phyloP scores from a whole-genome alignment of 768 basidiomycete genomes.

The Suillus subluteus region DNA sequence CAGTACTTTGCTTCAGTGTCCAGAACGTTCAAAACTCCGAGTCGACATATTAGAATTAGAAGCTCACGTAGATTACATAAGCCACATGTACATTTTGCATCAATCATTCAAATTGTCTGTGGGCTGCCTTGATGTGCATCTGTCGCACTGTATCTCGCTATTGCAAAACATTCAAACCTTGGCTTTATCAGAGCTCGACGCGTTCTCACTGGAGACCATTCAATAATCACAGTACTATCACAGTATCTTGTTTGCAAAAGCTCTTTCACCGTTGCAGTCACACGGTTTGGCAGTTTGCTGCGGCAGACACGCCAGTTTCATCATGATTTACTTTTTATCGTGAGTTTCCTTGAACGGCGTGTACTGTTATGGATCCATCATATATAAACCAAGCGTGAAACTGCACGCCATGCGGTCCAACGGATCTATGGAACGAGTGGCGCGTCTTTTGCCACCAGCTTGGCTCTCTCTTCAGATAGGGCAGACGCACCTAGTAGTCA shows the following conservation, averaged over 20 bases:
- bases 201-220: neutral
- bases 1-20: neutral
- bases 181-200: neutral
- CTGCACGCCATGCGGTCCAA: slow-evolving; percentile 5
- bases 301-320: neutral
- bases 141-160: too few species aligned
- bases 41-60: neutral
- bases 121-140: neutral
- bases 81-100: neutral
- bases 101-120: neutral
- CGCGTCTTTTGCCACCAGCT: neutral
- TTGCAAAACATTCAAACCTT: neutral
- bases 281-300: neutral
- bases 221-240: neutral
- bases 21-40: neutral
- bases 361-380: neutral
- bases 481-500: neutral
- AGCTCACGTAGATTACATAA: slow-evolving; percentile 3
- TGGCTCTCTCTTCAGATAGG: neutral
- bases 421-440: slow-evolving; percentile 6
- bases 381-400: neutral
- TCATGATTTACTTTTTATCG: neutral
- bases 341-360: neutral
- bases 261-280: neutral
- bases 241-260: neutral